phyloP scores from a whole-genome alignment of 2,329 filamentous ascomycete genomes.

The Colletotrichum chrysophilum region DNA sequence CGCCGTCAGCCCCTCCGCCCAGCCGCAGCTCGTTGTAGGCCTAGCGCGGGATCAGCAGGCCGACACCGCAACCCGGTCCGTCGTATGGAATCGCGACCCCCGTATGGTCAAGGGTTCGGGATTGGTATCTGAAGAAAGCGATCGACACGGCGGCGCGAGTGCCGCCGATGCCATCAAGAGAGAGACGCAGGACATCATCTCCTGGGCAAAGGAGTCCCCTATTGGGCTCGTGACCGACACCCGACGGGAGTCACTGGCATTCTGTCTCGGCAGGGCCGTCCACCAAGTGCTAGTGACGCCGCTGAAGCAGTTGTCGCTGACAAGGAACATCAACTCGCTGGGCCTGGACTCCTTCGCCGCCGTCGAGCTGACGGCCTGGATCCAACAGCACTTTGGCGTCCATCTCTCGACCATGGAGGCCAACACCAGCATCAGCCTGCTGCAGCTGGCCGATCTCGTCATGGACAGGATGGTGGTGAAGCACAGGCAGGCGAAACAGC shows the following conservation, averaged over 20 bases:
- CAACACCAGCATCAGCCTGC: not conserved
- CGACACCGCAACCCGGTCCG: not conserved
- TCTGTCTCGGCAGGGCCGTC: not conserved
- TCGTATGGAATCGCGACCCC: not conserved
- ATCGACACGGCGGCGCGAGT: not conserved
- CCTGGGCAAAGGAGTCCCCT: not conserved
- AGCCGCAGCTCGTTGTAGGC: not conserved
- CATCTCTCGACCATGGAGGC: not conserved
- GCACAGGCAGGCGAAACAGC: not conserved
- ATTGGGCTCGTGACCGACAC: not conserved
- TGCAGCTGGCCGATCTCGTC: not conserved
- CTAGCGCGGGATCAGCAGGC: not conserved
- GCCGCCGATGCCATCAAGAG: not conserved
- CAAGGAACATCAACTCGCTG: constrained; percentile 46
- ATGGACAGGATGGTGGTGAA: not conserved
- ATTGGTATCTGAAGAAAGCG: not conserved
- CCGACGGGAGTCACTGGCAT: not conserved
- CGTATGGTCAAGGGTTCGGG: not conserved
- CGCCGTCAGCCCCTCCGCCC: not conserved
- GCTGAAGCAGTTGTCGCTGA: not conserved
- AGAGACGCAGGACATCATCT: not conserved
- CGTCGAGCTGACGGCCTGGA: constrained; percentile 33
- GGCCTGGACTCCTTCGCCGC: constrained; percentile 35
- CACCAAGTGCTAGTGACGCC: not conserved
- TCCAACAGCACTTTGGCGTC: not conserved